Base-by-base conservation (phyloP, 164 flowering plant genomes). In the Sedum album region DNA sequence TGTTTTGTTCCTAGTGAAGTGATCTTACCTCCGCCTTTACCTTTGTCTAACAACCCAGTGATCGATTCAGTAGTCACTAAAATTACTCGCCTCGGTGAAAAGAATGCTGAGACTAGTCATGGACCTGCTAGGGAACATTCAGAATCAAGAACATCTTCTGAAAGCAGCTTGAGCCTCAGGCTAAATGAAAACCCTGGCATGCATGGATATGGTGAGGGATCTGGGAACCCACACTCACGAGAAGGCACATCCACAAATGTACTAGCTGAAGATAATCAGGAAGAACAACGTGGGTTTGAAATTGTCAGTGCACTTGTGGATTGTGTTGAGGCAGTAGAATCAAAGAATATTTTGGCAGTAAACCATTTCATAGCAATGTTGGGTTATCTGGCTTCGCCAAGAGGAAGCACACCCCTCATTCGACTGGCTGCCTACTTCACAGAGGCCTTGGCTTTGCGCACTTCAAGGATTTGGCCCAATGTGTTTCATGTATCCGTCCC, bases 341-440 rank as follows among this genome's bases (percentile, higher is more conserved):
- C 81, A 0, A 91, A 75, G 76, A 87, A 90, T 73, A 78, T 90
- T 6, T 30, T 84, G 2, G 82, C 75, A 0, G 76, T 88, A 66
- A 78, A 76, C 71, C 86, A 84, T 71, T 84, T 73, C 66, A 75
- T 94, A 17, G 82, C 84, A 14, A 87, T 78, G 67, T 70, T 91
- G 35, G 99, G 97, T 2, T 88, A 85, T 62, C 84, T 87, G 49
- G 95, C 99, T 70, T 91, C 97, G 28, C 96, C 97, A 0, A 80
- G 75, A 62, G 97, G 90, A 44, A 94, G 85, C 39, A 71, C 85
- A 25, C 65, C 91, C 4, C 73, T 91, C 25, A 80, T 80, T 53
- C 86, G 99, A 0, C 79, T 94, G 10, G 70, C 73, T 0, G 90
- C 99, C 30, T 94, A 91, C 77, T 90, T 85, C 73, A 84, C 92